phyloP scores from a whole-genome alignment of 805 yeast genomes.

The Starmerella sirachaensis region DNA sequence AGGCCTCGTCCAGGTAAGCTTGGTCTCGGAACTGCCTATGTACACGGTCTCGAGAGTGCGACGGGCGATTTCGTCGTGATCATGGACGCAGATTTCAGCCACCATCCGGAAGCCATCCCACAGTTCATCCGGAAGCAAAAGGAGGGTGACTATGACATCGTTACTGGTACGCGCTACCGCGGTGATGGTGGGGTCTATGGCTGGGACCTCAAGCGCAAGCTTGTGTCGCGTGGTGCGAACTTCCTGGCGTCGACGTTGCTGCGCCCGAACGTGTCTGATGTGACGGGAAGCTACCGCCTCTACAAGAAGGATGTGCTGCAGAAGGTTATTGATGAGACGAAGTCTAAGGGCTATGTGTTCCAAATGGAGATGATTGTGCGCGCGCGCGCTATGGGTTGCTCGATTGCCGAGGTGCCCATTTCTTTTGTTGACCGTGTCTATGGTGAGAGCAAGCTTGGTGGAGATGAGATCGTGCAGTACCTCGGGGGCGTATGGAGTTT shows the following conservation, averaged over 20 bases:
- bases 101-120: slow-evolving; percentile 64
- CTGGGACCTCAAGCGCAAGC: slow-evolving; percentile 70
- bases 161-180: slow-evolving; percentile 53
- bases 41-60: slow-evolving; percentile 59
- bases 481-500: slow-evolving; percentile 65
- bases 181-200: slow-evolving; percentile 77
- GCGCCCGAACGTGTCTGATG: slow-evolving; percentile 60
- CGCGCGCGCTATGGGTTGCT: slow-evolving; percentile 60
- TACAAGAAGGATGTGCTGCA: slow-evolving; percentile 59
- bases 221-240: slow-evolving; percentile 70
- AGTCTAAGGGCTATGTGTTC: slow-evolving; percentile 70
- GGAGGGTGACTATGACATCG: slow-evolving; percentile 32
- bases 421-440: slow-evolving; percentile 67
- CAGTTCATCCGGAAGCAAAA: slow-evolving; percentile 54
- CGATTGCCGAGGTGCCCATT: slow-evolving; percentile 69
- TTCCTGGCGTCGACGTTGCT: slow-evolving; percentile 60
- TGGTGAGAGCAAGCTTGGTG: slow-evolving; percentile 70
- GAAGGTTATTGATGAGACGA: slow-evolving; percentile 53
- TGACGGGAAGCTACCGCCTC: slow-evolving; percentile 66
- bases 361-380: slow-evolving; percentile 85
- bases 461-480: slow-evolving; percentile 68
- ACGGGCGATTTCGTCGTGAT: slow-evolving; percentile 66
- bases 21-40: slow-evolving; percentile 71
- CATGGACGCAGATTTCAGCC: slow-evolving; percentile 79
- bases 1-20: slow-evolving; percentile 66